phyloP scores from a whole-genome alignment of 2,329 filamentous ascomycete genomes.

The Xylariaceae sp. region DNA sequence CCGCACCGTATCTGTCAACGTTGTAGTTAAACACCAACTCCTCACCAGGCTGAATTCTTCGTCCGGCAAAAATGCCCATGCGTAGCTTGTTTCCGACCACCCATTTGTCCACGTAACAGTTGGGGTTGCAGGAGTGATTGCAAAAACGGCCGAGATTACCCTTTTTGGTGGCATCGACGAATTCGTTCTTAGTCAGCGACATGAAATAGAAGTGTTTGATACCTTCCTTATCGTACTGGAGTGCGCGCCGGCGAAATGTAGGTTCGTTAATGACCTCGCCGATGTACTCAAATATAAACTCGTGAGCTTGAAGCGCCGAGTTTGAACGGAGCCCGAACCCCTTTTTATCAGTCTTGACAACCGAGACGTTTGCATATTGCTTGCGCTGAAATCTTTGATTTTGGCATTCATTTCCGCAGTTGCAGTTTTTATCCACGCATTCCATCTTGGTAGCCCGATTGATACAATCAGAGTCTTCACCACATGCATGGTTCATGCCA shows the following conservation, averaged over 20 bases:
- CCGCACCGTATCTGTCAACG: conserved; percentile 93
- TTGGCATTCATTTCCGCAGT: conserved; percentile 81
- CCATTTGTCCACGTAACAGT: conserved; percentile 99
- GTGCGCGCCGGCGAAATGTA: conserved; percentile 82
- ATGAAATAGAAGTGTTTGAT: conserved; percentile 99
- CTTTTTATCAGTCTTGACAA: conserved; percentile 98
- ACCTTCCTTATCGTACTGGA: conserved; percentile 89
- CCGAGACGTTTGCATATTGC: conserved; percentile 83
- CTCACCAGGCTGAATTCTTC: conserved; percentile 78
- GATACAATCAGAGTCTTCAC: conserved; percentile 96
- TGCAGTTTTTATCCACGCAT: conserved; percentile 74
- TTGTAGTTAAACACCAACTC: conserved; percentile 99
- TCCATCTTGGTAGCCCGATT: conserved; percentile 98
- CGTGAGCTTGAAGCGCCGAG: conserved; percentile 67
- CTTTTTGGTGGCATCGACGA: conserved; percentile 95
- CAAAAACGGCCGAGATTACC: conserved; percentile 95
- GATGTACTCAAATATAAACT: conserved; percentile 98
- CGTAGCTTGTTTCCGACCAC: conserved; percentile 94
- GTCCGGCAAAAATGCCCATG: conserved; percentile 96
- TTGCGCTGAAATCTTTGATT: conserved; percentile 92
- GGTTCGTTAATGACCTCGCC: conserved; percentile 95
- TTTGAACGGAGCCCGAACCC: conserved; percentile 88
- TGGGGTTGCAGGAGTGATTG: conserved; percentile 98
- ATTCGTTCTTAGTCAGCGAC: conserved; percentile 93
- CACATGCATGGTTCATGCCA: conserved; percentile 76